Percentiles rank a stretch among this genome's conserved stretches.
Evolutionary conservation across 2,329 filamentous ascomycete species (phyloP).

Genomic region (Macrophomina tecta): DNA sequence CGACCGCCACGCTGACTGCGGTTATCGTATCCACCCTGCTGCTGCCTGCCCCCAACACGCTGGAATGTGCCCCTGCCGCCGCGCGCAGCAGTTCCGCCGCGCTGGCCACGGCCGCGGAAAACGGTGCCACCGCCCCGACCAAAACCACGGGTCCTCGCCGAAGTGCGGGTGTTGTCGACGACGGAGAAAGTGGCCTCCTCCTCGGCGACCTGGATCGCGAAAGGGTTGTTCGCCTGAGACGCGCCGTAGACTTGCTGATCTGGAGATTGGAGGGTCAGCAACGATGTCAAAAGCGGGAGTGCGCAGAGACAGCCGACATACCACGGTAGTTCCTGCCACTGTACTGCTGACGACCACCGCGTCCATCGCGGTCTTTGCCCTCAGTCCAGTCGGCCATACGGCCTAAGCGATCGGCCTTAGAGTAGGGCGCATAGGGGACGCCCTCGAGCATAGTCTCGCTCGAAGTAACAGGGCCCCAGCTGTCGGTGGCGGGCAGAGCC

Average conservation of each 20-base stretch:
- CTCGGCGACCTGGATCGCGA: slow-evolving; percentile 89
- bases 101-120: slow-evolving; percentile 77
- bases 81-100: slow-evolving; percentile 76
- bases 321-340: slow-evolving; percentile 87
- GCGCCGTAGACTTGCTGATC: slow-evolving; percentile 97
- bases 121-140: slow-evolving; percentile 86
- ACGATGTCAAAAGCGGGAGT: neutral
- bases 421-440: slow-evolving; percentile 96
- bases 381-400: slow-evolving; percentile 99
- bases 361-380: slow-evolving; percentile 74
- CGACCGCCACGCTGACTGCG: slow-evolving; percentile 71
- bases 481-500: slow-evolving; percentile 52
- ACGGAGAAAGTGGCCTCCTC: slow-evolving; percentile 98
- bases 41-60: slow-evolving; percentile 70
- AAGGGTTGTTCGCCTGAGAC: slow-evolving; percentile 76
- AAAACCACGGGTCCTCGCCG: slow-evolving; percentile 80
- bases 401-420: slow-evolving; percentile 97
- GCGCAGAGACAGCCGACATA: slow-evolving; percentile 45
- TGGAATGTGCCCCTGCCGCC: slow-evolving; percentile 75
- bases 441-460: slow-evolving; percentile 89
- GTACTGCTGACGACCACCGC: slow-evolving; percentile 85
- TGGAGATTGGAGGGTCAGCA: slow-evolving; percentile 47
- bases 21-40: slow-evolving; percentile 73
- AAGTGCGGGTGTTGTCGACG: slow-evolving; percentile 91
- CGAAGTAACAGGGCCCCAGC: slow-evolving; percentile 84